Evolutionary conservation across 83 land plant genomes (phyloP), one percentile per base, ranked within the genome.

Genomic region (Diphasiastrum complanatum): DNA sequence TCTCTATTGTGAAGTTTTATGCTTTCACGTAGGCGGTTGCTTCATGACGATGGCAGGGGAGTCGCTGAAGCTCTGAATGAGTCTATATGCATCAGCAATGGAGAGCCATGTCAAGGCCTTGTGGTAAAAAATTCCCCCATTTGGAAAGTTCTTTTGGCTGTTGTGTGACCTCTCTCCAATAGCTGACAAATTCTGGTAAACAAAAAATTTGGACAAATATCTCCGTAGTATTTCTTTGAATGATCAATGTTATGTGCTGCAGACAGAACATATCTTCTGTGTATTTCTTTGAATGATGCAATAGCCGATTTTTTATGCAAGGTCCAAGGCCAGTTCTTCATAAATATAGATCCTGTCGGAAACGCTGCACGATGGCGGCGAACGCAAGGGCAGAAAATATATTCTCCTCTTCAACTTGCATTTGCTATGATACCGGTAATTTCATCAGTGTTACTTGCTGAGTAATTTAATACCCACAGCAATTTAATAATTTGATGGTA

Each of bases 61-160:
- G 99, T 95, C 65, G 87, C 61, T 12, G 99, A 95, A 65, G 87
- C 87, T 23, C 75, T 95, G 5, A 80, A 95, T 73, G 99, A 95
- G 74, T 80, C 79, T 33, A 93, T 86, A 20, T 95, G 99, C 35
- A 25, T 58, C 48, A 29, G 37, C 60, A 48, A 68, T 3, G 43
- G 37, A 32, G 45, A 65, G 45, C 12, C 64, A 27, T 95, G 97
- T 70, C 67, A 70, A 64, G 99, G 97, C 51, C 63, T 95, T 19
- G 81, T 70, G 1, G 99, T 95, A 81, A 75, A 96, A 20, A 47
- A 47, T 25, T 14, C 18, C 18, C 46, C 36, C 0, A 62, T 30
- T 38, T 62, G 19, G 2, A 45, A 22, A 8, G 18, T 31, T 63
- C 26, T 28, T 27, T 4, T 51, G 10, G 31, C 41, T 19, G 23